Base-by-base conservation (phyloP, 805 yeast species). In the Huiozyma sinensis region DNA sequence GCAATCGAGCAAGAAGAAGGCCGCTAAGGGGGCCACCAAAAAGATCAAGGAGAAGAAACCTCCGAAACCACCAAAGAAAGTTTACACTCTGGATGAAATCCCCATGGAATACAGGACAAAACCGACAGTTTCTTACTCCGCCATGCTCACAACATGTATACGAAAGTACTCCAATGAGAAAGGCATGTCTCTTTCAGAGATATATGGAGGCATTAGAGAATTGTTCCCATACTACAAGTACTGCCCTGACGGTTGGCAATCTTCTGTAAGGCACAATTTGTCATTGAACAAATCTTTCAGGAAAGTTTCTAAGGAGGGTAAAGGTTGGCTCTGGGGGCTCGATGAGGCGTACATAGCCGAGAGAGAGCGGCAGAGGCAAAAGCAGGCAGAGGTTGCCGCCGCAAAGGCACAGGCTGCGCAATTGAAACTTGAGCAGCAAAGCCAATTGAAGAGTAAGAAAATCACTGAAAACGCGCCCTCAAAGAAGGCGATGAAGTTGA, bases 161-260 rank as follows among this genome's bases (percentile, higher is more conserved):
- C 73, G 83, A 48, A 75, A 80, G 36, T 75, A 74, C 50, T 76
- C 83, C 0, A 75, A 80, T 0, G 77, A 75, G 30, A 71, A 77
- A 40, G 95, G 95, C 28, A 76, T 87, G 77, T 78, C 89, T 1
- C 66, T 83, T 36, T 79, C 88, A 0, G 97, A 89, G 50, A 86
- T 92, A 39, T 83, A 87, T 63, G 83, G 82, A 43, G 85, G 87
- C 1, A 88, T 92, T 40, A 83, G 84, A 61, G 94, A 85, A 38
- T 63, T 84, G 9, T 90, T 83, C 63, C 97, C 97, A 2, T 92
- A 85, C 66, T 92, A 86, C 65, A 76, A 81, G 54, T 90, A 86
- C 64, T 89, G 97, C 55, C 90, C 95, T 0, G 95, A 88, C 61
- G 97, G 97, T 3, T 92, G 98, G 98, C 98, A 92, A 66, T 82